These are phyloP conservation scores for Pseudocercospora musae DNA, from an alignment of 2,329 filamentous ascomycete species.

Conservation along the genomic window DNA sequence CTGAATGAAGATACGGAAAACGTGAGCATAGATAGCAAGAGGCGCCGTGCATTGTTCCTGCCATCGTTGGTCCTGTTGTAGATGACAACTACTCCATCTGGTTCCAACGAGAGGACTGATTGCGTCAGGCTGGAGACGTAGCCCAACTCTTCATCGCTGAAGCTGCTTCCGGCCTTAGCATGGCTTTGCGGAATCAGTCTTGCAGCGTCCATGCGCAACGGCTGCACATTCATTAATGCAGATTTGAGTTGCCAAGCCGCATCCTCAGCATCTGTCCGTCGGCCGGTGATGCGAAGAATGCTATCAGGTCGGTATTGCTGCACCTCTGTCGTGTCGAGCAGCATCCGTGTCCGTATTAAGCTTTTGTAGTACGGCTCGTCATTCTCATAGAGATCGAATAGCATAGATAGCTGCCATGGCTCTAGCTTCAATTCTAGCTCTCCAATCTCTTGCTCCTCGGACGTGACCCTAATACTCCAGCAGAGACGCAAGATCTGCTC, in stretches of 20 bases:
- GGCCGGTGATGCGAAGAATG: conserved; percentile 32
- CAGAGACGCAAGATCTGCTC: conserved; percentile 30
- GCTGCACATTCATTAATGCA: conserved; percentile 16
- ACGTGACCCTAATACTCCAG: conserved; percentile 26
- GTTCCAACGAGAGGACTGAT: conserved; percentile 18
- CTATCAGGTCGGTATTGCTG: conserved; percentile 23
- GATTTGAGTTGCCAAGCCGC: conserved; percentile 25
- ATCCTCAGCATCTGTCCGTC: conserved; percentile 30
- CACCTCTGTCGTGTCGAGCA: conserved; percentile 23
- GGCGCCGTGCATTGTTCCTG: conserved; percentile 22
- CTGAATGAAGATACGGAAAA: neutral
- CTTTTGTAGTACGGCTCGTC: conserved; percentile 17
- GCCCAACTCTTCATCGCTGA: conserved; percentile 19
- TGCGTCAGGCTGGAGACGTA: conserved; percentile 22
- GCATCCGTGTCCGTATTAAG: conserved; percentile 23
- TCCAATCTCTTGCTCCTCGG: conserved; percentile 26
- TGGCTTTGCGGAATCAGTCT: conserved; percentile 7
- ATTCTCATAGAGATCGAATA: conserved; percentile 25
- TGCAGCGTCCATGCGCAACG: conserved; percentile 18
- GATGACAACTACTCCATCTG: conserved; percentile 2
- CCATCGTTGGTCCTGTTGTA: conserved; percentile 11
- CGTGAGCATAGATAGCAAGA: conserved; percentile 7
- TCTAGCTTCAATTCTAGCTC: conserved; percentile 29
- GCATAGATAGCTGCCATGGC: conserved; percentile 29
- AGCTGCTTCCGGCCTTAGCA: neutral